Conservation (phyloP, 768 basidiomycete species). For the Termitomyces sp. region DNA sequence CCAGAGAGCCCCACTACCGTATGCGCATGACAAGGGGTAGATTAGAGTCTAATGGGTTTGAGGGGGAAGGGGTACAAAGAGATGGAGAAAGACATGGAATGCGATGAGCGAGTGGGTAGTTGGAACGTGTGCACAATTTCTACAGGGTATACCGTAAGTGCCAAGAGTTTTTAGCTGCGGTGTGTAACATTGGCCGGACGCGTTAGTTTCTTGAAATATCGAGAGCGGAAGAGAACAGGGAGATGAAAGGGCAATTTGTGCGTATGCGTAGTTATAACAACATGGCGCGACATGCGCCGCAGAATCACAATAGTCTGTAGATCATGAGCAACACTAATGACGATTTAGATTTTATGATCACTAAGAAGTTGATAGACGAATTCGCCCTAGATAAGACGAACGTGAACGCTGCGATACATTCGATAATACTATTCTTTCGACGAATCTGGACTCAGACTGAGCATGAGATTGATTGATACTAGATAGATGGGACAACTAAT, state of each 20-base stretch:
- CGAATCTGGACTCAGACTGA: too few relatives aligned
- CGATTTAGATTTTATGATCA: neutral
- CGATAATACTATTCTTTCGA: too few relatives aligned
- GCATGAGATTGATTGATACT: too few relatives aligned
- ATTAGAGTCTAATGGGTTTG: neutral
- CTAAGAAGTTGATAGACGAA: neutral
- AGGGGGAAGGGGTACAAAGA: too few relatives aligned
- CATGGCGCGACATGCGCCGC: neutral
- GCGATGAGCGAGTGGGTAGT: constrained; percentile 45
- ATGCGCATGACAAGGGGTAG: constrained; percentile 16
- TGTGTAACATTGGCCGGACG: neutral
- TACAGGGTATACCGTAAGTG: too few relatives aligned
- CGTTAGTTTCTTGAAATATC: neutral
- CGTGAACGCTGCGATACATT: too few relatives aligned
- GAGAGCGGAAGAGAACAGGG: neutral
- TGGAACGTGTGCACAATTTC: constrained; percentile 67
- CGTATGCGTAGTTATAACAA: neutral
- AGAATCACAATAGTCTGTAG: too few relatives aligned
- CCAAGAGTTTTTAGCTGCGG: neutral
- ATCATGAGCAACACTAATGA: too few relatives aligned
- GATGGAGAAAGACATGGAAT: constrained; percentile 35
- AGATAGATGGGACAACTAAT: too few relatives aligned
- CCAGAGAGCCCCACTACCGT: constrained; percentile 53
- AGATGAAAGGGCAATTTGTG: too few relatives aligned
- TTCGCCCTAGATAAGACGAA: neutral